Conservation (phyloP, 2,329 filamentous ascomycete genomes). For the Chaetomiaceae sp. region DNA sequence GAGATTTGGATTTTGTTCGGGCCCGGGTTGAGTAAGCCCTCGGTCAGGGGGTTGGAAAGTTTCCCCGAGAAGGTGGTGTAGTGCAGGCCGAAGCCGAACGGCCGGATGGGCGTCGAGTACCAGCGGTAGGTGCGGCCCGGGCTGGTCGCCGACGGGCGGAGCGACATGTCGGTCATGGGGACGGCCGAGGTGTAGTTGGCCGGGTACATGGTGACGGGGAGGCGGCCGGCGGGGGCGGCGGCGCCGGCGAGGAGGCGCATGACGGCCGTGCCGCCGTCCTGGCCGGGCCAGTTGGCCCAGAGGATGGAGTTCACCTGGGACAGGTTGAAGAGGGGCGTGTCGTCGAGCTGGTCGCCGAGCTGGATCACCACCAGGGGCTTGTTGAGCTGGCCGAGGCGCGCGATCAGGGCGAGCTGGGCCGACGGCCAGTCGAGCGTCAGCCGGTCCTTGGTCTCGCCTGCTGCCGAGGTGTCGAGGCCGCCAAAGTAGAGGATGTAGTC, state of each 20-base stretch:
- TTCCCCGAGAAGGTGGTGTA: slow-evolving; percentile 47
- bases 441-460: slow-evolving; percentile 49
- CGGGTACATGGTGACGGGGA: slow-evolving; percentile 54
- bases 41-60: slow-evolving; percentile 18
- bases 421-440: slow-evolving; percentile 47
- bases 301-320: slow-evolving; percentile 46
- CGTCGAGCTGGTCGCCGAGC: slow-evolving; percentile 49
- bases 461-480: slow-evolving; percentile 50
- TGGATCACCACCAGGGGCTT: slow-evolving; percentile 49
- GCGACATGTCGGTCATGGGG: slow-evolving; percentile 52
- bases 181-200: slow-evolving; percentile 46
- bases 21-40: neutral
- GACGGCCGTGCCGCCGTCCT: slow-evolving; percentile 52
- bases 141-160: slow-evolving; percentile 38
- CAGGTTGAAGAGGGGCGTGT: slow-evolving; percentile 43
- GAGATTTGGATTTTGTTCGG: slow-evolving; percentile 28
- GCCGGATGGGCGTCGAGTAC: slow-evolving; percentile 46
- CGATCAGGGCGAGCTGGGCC: slow-evolving; percentile 48
- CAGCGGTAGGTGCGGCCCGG: slow-evolving; percentile 44
- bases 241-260: slow-evolving; percentile 50
- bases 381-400: slow-evolving; percentile 36
- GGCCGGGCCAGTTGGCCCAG: slow-evolving; percentile 57
- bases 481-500: slow-evolving; percentile 53
- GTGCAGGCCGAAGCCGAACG: slow-evolving; percentile 52
- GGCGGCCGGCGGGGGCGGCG: slow-evolving; percentile 46